A percentile compares a stretch with the other conserved stretches of the same genome.
Evolutionary conservation across 306 rosid genomes (phyloP).

Genomic region (Prunus davidiana): DNA sequence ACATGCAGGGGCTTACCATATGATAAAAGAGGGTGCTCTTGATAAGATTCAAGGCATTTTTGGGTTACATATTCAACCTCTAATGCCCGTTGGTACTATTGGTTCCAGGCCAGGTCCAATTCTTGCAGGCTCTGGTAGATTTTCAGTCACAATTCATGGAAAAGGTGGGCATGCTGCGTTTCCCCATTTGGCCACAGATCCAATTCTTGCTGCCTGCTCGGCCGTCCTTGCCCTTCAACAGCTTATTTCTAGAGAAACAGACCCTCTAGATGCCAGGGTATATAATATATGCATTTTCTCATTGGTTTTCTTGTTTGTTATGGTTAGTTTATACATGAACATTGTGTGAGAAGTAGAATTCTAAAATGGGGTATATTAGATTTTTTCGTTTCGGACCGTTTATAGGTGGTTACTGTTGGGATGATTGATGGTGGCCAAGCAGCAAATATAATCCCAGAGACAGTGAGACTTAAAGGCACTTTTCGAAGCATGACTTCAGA

Average conservation of each 20-base stretch:
- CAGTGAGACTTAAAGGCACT: constrained; percentile 45
- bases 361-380: too few species aligned
- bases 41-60: constrained; percentile 47
- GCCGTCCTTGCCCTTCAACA: constrained; percentile 50
- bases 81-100: constrained; percentile 29
- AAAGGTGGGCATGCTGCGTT: constrained; percentile 41
- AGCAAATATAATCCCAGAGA: constrained; percentile 35
- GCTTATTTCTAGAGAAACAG: constrained; percentile 55
- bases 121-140: constrained; percentile 43
- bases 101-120: constrained; percentile 52
- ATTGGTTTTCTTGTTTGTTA: not conserved
- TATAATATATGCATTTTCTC: not conserved
- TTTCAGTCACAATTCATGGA: constrained; percentile 34
- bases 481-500: constrained; percentile 46
- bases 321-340: too few species aligned
- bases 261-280: constrained; percentile 50
- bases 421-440: constrained; percentile 44
- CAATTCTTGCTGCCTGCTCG: constrained; percentile 42
- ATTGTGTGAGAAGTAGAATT: too few species aligned
- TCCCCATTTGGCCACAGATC: constrained; percentile 42
- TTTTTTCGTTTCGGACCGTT: not conserved
- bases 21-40: constrained; percentile 50
- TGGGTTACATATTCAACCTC: constrained; percentile 44
- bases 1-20: constrained; percentile 48
- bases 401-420: constrained; percentile 45